These are phyloP conservation scores for Camelina neglecta DNA, from an alignment of 345 rosid species.

Conservation along the genomic window DNA sequence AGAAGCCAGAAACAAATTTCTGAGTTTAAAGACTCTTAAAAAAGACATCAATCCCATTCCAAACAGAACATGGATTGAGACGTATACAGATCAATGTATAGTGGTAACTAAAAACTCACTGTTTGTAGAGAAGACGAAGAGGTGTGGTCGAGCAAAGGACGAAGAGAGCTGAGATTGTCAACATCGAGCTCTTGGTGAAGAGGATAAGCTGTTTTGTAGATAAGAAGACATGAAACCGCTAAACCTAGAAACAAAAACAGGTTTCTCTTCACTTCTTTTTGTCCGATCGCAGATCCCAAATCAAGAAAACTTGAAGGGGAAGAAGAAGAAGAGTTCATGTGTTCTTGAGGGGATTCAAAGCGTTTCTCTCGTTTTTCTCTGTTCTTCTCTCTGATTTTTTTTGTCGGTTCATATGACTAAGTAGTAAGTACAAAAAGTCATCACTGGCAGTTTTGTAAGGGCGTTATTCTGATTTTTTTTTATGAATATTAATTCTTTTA, in stretches of 20 bases:
- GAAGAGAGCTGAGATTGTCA: slow-evolving; percentile 24
- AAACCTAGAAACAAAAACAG: slow-evolving; percentile 31
- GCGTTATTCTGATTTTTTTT: neutral
- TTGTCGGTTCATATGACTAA: slow-evolving; percentile 22
- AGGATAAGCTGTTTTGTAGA: slow-evolving; percentile 38
- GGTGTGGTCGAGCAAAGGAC: slow-evolving; percentile 24
- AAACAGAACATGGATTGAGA: slow-evolving; percentile 3
- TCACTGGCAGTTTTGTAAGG: slow-evolving; percentile 1
- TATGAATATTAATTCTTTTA: neutral
- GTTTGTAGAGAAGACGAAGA: slow-evolving; percentile 13
- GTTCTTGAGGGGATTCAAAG: slow-evolving; percentile 26
- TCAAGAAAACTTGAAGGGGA: slow-evolving; percentile 25
- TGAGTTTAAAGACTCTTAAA: neutral
- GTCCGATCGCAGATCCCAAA: slow-evolving; percentile 11
- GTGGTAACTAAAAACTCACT: slow-evolving; percentile 13
- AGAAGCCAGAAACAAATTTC: slow-evolving; percentile 14
- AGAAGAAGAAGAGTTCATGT: slow-evolving; percentile 28
- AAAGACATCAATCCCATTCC: neutral
- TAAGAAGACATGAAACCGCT: slow-evolving; percentile 38
- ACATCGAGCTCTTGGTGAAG: slow-evolving; percentile 24
- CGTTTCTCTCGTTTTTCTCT: slow-evolving; percentile 16
- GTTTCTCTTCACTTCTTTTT: slow-evolving; percentile 31
- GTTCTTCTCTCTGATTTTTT: neutral
- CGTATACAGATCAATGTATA: neutral
- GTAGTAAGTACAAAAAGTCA: neutral